Evolutionary conservation across 164 flowering plant species (phyloP).

Genomic region (Annona squamosa): DNA sequence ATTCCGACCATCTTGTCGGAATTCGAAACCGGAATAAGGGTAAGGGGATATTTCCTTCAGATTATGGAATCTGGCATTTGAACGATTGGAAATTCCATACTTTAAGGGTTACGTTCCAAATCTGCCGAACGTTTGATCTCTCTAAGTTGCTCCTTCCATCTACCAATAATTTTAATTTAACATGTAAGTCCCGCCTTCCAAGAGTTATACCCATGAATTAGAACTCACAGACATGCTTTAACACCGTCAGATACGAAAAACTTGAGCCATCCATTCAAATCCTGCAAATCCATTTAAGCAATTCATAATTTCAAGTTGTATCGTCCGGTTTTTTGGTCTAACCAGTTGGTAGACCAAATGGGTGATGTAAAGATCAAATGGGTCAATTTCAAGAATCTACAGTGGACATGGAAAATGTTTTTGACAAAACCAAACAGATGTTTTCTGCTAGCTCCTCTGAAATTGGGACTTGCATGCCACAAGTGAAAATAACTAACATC

Average conservation of each 20-base stretch:
- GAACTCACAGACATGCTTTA: too few relatives aligned
- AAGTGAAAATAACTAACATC: too few relatives aligned
- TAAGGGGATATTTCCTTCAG: constrained; percentile 14
- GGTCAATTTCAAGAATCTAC: background rate
- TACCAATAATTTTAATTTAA: too few relatives aligned
- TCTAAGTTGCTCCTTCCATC: too few relatives aligned
- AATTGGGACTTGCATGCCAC: background rate
- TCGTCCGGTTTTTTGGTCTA: too few relatives aligned
- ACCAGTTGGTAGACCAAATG: too few relatives aligned
- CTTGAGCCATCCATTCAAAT: background rate
- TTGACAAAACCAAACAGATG: background rate
- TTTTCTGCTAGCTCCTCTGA: background rate
- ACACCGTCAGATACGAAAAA: too few relatives aligned
- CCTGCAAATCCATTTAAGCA: background rate
- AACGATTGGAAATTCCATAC: background rate
- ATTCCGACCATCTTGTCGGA: constrained; percentile 66
- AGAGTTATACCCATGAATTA: too few relatives aligned
- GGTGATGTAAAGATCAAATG: background rate
- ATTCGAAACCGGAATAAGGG: constrained; percentile 73
- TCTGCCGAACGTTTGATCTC: too few relatives aligned
- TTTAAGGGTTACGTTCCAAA: too few relatives aligned
- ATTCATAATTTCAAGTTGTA: too few relatives aligned
- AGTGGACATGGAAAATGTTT: background rate
- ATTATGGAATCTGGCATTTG: background rate
- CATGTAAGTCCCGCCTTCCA: too few relatives aligned